phyloP scores from a whole-genome alignment of 1,284 basidiomycete species.

The Volvariella surrecta region DNA sequence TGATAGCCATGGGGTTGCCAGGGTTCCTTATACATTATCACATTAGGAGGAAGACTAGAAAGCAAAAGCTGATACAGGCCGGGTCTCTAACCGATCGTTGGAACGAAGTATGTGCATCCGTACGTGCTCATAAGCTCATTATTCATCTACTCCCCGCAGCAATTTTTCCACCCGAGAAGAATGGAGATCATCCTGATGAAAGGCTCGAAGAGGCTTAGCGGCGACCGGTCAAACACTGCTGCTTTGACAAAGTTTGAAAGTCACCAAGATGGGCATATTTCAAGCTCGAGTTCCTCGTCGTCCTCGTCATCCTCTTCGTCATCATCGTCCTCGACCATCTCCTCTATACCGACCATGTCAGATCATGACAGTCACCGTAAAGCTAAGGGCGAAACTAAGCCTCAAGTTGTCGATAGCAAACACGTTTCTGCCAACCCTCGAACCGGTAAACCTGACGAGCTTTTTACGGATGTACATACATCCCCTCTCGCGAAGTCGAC shows the following conservation, averaged over 20 bases:
- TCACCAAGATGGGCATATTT: no score
- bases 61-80: not conserved
- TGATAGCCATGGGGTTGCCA: not conserved
- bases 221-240: not conserved
- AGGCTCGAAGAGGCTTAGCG: slow-evolving; percentile 4
- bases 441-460: no score
- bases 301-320: not conserved
- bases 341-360: no score
- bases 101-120: not conserved
- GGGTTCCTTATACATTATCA: not conserved
- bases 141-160: not conserved
- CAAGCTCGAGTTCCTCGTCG: not conserved
- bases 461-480: no score
- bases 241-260: no score
- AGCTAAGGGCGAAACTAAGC: no score
- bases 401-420: no score
- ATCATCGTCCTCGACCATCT: not conserved
- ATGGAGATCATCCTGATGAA: slow-evolving; percentile 7
- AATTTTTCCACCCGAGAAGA: slow-evolving; percentile 9
- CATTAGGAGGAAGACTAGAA: not conserved
- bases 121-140: not conserved
- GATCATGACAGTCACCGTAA: no score
- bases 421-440: no score
- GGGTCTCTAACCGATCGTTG: not conserved
- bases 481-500: no score